Base-by-base conservation (phyloP, 2,329 filamentous ascomycete species). In the Cordyceps sp. region DNA sequence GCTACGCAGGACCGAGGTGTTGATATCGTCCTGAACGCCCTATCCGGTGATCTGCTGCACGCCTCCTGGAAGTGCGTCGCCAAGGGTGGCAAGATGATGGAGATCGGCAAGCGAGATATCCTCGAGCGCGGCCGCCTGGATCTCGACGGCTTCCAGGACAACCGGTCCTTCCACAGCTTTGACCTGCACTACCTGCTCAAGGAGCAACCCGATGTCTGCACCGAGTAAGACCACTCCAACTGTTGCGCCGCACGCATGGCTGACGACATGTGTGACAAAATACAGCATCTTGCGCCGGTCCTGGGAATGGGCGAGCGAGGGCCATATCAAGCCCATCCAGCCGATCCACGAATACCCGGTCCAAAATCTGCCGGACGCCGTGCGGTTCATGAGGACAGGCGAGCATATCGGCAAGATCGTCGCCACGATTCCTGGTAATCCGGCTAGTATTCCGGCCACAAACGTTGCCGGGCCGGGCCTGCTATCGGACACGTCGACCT, bases 101-200 rank as follows among this genome's bases (percentile, higher is more conserved):
- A 59, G 31, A 47, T 58, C 21, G 53, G 52, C 2, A 53, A 52
- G 28, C 42, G 44, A n/a, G 53, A 57, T 31, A 39, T 57, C 6
- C 20, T 43, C 2, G 50, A 52, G 1, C 52, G 54, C 10, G 54
- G 48, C 4, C 42, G 44, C 3, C 48, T 69, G 3, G 52, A 55
- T 3, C 63, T 69, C 61, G 36, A 47, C 1, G 47, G 50, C 0
- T 68, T 69, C 24, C 41, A 49, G 1, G 34, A 35, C 0, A 54
- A 49, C 5, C 46, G 52, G 0, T 42, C 44, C 4, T 57, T 52
- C 16, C 33, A 41, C 7, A 44, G 45, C 24, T 33, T 59, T 2
- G 55, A 58, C 22, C 26, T 58, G 26, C 12, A 23, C 10, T 17
- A 14, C 4, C 33, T 37, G 30, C 14, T 16, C 5, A 20, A 20